Conservation (phyloP, 208 protist species). For the Porcisia hertigi region DNA sequence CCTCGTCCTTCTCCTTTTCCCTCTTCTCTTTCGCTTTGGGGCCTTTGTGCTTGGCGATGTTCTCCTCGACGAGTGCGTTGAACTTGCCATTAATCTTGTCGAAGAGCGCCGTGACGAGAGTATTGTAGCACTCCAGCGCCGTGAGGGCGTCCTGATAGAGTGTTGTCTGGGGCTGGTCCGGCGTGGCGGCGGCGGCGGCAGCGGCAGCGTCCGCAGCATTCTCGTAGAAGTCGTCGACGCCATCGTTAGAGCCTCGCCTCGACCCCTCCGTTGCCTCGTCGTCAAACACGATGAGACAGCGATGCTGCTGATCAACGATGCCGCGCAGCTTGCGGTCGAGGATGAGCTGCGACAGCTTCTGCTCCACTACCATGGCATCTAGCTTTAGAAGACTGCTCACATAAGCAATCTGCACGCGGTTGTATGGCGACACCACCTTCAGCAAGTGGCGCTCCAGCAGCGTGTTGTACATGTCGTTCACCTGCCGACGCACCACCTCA, state of each 20-base stretch:
- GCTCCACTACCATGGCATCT: conserved; percentile 72
- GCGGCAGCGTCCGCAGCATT: conserved; percentile 49
- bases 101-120: conserved; percentile 86
- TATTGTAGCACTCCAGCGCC: conserved; percentile 75
- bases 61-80: conserved; percentile 81
- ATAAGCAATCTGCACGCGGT: conserved; percentile 95
- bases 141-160: conserved; percentile 75
- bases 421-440: conserved; percentile 97
- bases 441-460: conserved; percentile 96
- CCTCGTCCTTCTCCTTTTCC: neutral
- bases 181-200: conserved; percentile 29
- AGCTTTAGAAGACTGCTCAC: conserved; percentile 93
- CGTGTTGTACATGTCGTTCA: conserved; percentile 95
- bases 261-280: conserved; percentile 43
- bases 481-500: conserved; percentile 90
- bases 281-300: conserved; percentile 94
- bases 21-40: conserved; percentile 28
- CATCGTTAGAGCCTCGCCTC: conserved; percentile 22
- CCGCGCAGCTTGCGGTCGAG: conserved; percentile 97
- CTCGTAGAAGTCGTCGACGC: conserved; percentile 33
- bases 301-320: conserved; percentile 89
- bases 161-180: conserved; percentile 41
- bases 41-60: conserved; percentile 57
- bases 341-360: conserved; percentile 98
- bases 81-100: conserved; percentile 89